A percentile compares a stretch with the other conserved stretches of the same genome.
Conservation (phyloP, 73 alveolate species). For the Effrenium voratum region DNA sequence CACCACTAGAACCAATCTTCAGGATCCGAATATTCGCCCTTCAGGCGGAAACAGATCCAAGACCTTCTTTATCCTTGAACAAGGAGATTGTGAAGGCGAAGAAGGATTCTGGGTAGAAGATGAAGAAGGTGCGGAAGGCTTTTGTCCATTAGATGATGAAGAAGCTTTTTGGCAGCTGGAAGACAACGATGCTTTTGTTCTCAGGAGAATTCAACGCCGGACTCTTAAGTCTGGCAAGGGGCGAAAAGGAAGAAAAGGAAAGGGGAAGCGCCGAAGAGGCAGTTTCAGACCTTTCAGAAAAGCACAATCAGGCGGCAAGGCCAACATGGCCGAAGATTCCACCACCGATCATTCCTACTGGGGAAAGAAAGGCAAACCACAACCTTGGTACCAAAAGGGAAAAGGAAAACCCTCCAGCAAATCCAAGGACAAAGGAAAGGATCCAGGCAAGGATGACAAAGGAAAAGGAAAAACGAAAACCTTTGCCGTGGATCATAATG, state of each 20-base stretch:
- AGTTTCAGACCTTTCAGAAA: too few species aligned
- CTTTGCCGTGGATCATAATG: too few species aligned
- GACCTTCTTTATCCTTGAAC: not conserved
- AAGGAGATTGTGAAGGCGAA: not conserved
- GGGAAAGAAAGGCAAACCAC: too few species aligned
- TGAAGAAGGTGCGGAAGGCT: not conserved
- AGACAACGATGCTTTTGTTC: not conserved
- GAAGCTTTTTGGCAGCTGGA: not conserved
- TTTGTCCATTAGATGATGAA: not conserved
- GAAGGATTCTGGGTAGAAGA: not conserved
- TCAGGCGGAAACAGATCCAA: not conserved
- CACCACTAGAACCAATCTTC: not conserved
- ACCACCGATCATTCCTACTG: too few species aligned
- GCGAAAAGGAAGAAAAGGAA: not conserved
- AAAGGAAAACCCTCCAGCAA: too few species aligned
- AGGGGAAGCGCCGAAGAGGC: not conserved
- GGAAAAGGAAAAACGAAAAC: too few species aligned
- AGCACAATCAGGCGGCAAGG: too few species aligned
- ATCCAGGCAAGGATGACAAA: too few species aligned
- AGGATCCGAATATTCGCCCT: not conserved
- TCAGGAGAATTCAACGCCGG: not conserved
- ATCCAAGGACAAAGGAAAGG: too few species aligned
- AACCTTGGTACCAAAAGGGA: too few species aligned
- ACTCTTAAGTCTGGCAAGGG: not conserved
- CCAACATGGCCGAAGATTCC: too few species aligned